A percentile compares a stretch with the other conserved stretches of the same genome.
phyloP scores from a whole-genome alignment of 2,329 filamentous ascomycete species.

The Paracorniculantispora psalliotae region DNA sequence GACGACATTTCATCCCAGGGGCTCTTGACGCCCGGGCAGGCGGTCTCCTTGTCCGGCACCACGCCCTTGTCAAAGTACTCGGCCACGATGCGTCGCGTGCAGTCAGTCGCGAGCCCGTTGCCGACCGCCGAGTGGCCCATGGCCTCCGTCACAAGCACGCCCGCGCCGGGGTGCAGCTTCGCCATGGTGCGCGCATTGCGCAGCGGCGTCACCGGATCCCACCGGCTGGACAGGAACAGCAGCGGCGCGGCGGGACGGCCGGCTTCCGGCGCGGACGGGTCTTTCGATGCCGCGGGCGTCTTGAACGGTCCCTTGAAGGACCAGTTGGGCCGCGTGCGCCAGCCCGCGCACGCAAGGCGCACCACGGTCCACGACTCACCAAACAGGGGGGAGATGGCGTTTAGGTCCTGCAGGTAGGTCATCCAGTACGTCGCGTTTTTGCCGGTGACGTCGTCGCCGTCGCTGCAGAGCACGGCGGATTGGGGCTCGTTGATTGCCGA shows the following conservation, averaged over 20 bases:
- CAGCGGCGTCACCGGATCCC: constrained; percentile 45
- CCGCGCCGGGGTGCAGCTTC: constrained; percentile 18
- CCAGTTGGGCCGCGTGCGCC: constrained; percentile 18
- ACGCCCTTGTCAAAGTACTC: constrained; percentile 20
- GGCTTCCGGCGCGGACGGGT: constrained; percentile 12
- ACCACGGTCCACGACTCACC: constrained; percentile 30
- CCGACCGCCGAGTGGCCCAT: constrained; percentile 18
- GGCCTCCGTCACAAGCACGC: constrained; percentile 20
- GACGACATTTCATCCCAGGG: constrained; percentile 3
- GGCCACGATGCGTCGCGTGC: constrained; percentile 16
- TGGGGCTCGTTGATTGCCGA: not conserved
- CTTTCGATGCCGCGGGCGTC: not conserved
- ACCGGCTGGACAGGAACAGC: constrained; percentile 37
- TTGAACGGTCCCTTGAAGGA: constrained; percentile 7
- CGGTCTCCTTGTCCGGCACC: constrained; percentile 16
- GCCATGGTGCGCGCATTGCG: constrained; percentile 29
- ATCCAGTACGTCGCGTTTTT: constrained; percentile 22
- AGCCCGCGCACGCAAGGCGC: constrained; percentile 35
- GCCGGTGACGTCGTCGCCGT: constrained; percentile 25
- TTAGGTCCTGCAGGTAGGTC: constrained; percentile 25
- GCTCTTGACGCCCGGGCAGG: constrained; percentile 18
- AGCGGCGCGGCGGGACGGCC: constrained; percentile 37
- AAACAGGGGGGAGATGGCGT: constrained; percentile 25
- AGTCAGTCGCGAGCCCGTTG: constrained; percentile 9
- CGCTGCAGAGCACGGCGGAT: constrained; percentile 28